phyloP scores from a whole-genome alignment of 164 flowering plant genomes.

The Magnolia changhungtana region DNA sequence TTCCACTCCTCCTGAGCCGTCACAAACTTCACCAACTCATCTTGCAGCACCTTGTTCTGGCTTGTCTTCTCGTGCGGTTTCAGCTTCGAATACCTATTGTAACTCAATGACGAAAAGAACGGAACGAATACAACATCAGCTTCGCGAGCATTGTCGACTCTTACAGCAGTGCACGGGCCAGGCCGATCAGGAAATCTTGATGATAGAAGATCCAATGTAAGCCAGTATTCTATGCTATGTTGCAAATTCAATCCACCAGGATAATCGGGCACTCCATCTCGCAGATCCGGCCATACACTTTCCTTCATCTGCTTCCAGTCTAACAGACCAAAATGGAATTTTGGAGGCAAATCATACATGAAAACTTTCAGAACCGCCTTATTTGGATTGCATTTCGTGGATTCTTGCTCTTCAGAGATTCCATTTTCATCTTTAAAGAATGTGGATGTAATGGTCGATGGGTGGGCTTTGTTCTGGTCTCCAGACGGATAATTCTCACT shows the following conservation, averaged over 20 bases:
- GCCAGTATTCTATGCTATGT: slow-evolving; percentile 95
- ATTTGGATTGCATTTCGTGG: slow-evolving; percentile 12
- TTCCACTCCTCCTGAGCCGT: slow-evolving; percentile 71
- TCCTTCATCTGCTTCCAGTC: slow-evolving; percentile 57
- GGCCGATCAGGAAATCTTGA: slow-evolving; percentile 40
- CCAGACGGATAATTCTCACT: slow-evolving; percentile 12
- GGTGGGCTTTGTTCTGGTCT: slow-evolving; percentile 13
- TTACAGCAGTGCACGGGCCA: slow-evolving; percentile 41
- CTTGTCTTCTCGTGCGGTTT: slow-evolving; percentile 41
- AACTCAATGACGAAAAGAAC: slow-evolving; percentile 84
- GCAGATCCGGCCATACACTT: slow-evolving; percentile 79
- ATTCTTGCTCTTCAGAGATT: slow-evolving; percentile 9
- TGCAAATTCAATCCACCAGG: slow-evolving; percentile 95
- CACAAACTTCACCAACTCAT: slow-evolving; percentile 61
- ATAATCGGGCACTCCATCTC: slow-evolving; percentile 45
- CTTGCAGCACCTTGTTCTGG: slow-evolving; percentile 54
- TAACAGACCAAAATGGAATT: slow-evolving; percentile 77
- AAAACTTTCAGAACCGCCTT: slow-evolving; percentile 56
- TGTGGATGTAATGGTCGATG: slow-evolving; percentile 11
- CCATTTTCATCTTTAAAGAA: slow-evolving; percentile 9
- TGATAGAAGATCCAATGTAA: slow-evolving; percentile 74
- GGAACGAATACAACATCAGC: slow-evolving; percentile 93
- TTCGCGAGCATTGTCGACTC: slow-evolving; percentile 70
- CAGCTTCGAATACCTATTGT: slow-evolving; percentile 59
- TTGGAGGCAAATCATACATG: slow-evolving; percentile 93